Conservation (phyloP, 2,329 filamentous ascomycete species). For the Pseudocercospora cruenta region DNA sequence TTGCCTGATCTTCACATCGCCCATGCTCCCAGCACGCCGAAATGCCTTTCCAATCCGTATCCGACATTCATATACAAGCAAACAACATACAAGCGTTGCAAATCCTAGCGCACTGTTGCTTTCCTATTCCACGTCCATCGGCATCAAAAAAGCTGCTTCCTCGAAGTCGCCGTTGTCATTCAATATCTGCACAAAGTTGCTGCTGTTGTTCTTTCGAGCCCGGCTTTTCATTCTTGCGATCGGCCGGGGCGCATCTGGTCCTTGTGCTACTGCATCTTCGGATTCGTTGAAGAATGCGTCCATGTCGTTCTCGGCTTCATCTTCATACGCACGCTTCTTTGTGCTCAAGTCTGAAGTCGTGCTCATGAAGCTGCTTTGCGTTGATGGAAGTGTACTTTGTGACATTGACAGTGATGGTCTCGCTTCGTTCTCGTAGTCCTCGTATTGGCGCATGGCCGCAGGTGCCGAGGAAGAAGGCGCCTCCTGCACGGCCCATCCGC, state of each 20-base stretch:
- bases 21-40: not conserved
- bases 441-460: slow-evolving; percentile 18
- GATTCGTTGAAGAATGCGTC: slow-evolving; percentile 39
- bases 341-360: not conserved
- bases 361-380: slow-evolving; percentile 43
- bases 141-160: slow-evolving; percentile 64
- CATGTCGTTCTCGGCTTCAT: slow-evolving; percentile 42
- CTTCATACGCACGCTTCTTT: slow-evolving; percentile 41
- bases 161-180: slow-evolving; percentile 62
- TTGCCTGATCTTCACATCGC: not conserved
- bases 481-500: slow-evolving; percentile 66
- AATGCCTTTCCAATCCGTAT: not conserved
- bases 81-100: not conserved
- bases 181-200: slow-evolving; percentile 43
- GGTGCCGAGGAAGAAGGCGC: slow-evolving; percentile 33
- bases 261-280: slow-evolving; percentile 14
- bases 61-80: not conserved
- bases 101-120: not conserved
- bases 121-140: slow-evolving; percentile 29
- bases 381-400: slow-evolving; percentile 44
- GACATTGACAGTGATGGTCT: slow-evolving; percentile 36
- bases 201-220: slow-evolving; percentile 36
- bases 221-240: slow-evolving; percentile 38
- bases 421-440: slow-evolving; percentile 13
- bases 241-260: slow-evolving; percentile 12